A percentile compares a stretch with the other conserved stretches of the same genome.
Evolutionary conservation across 257 asterid species (phyloP).

Genomic region (Voacanga thouarsii): DNA sequence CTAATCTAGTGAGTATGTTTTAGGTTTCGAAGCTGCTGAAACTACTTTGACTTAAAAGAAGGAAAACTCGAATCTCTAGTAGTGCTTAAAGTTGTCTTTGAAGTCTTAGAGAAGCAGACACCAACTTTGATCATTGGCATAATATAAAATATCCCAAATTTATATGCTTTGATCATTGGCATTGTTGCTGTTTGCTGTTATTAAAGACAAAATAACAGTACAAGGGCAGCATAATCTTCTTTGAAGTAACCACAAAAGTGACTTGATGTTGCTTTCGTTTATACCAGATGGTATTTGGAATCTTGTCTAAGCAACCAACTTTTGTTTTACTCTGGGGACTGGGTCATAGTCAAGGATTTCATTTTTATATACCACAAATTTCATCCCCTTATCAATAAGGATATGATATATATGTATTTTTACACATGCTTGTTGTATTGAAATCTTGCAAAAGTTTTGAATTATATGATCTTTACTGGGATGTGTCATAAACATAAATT

Average conservation of each 20-base stretch:
- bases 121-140: background rate
- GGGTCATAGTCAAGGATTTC: background rate
- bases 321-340: background rate
- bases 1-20: too few species aligned
- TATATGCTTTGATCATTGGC: background rate
- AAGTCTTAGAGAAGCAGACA: background rate
- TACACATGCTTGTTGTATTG: too few species aligned
- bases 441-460: too few species aligned
- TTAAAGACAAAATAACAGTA: background rate
- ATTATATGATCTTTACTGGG: background rate
- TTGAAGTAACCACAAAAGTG: background rate
- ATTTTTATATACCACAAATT: too few species aligned
- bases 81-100: background rate
- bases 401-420: too few species aligned
- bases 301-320: background rate
- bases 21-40: too few species aligned
- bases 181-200: background rate
- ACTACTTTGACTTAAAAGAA: too few species aligned
- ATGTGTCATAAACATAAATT: too few species aligned
- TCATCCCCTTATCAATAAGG: too few species aligned
- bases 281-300: background rate
- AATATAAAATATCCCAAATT: background rate
- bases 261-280: background rate
- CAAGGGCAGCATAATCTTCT: background rate
- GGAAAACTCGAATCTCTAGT: background rate